These are phyloP conservation scores for Nitzschia sp. DNA, from an alignment of 108 stramenopile species.

Conservation along the genomic window DNA sequence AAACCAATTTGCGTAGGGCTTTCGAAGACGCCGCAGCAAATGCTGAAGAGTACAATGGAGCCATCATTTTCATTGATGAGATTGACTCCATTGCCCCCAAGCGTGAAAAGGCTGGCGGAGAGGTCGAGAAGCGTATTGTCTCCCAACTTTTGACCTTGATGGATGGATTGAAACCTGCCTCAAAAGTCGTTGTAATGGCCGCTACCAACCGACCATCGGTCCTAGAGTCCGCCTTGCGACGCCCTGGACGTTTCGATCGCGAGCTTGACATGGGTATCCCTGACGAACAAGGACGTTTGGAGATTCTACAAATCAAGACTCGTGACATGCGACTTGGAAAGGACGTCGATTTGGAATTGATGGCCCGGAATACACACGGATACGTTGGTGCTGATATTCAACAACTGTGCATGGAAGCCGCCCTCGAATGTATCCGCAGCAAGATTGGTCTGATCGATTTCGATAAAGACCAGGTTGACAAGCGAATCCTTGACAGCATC, in stretches of 20 bases:
- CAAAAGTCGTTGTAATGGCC: conserved; percentile 94
- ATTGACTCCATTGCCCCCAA: conserved; percentile 98
- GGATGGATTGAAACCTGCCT: conserved; percentile 89
- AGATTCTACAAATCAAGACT: conserved; percentile 94
- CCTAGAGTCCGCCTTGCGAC: conserved; percentile 92
- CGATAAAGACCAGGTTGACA: conserved; percentile 80
- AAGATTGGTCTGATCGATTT: conserved; percentile 87
- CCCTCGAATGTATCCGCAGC: conserved; percentile 81
- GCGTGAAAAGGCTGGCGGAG: conserved; percentile 93
- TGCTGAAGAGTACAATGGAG: conserved; percentile 83
- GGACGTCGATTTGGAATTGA: conserved; percentile 85
- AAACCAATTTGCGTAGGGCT: conserved; percentile 83
- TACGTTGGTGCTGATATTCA: conserved; percentile 95
- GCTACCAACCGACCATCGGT: conserved; percentile 93
- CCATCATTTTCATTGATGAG: conserved; percentile 99
- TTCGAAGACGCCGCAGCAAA: conserved; percentile 92
- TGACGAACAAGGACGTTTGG: conserved; percentile 85
- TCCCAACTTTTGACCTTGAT: conserved; percentile 95
- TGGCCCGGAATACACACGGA: conserved; percentile 87
- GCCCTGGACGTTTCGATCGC: conserved; percentile 97
- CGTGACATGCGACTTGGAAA: conserved; percentile 87
- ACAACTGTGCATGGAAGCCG: conserved; percentile 93
- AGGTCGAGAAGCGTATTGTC: conserved; percentile 95
- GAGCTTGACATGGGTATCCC: conserved; percentile 94
- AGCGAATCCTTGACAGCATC: conserved; percentile 81